These are phyloP conservation scores for Tylopilus vinaceipallidus DNA, from an alignment of 768 basidiomycete genomes.

Conservation along the genomic window DNA sequence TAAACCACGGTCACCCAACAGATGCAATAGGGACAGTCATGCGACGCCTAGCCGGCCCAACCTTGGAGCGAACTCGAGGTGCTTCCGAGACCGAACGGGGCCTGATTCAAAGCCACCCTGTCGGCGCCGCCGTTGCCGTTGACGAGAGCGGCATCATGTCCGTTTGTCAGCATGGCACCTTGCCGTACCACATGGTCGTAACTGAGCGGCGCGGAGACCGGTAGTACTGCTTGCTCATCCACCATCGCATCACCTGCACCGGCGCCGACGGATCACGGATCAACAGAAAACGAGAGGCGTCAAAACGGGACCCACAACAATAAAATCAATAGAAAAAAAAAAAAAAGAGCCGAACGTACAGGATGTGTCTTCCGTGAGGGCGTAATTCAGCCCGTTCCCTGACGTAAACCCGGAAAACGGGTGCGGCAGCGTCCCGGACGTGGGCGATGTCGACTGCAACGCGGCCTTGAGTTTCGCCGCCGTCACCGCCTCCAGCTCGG, in stretches of 20 bases:
- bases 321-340: slow-evolving; percentile 1
- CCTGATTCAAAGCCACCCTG: not conserved
- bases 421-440: slow-evolving; percentile 4
- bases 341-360: slow-evolving; percentile 26
- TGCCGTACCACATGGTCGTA: not conserved
- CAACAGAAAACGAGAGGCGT: not conserved
- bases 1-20: not conserved
- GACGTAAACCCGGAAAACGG: slow-evolving; percentile 23
- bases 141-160: not conserved
- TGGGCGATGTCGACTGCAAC: slow-evolving; percentile 19
- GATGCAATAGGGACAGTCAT: too few species aligned
- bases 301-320: slow-evolving; percentile 1
- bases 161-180: not conserved
- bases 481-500: slow-evolving; percentile 30
- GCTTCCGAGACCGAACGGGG: not conserved
- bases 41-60: not conserved
- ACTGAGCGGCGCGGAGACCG: not conserved
- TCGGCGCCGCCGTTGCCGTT: not conserved
- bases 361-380: slow-evolving; percentile 20
- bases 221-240: too few species aligned
- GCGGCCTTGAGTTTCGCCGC: slow-evolving; percentile 29
- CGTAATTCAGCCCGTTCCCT: slow-evolving; percentile 15
- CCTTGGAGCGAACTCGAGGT: not conserved
- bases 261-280: not conserved
- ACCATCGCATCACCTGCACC: too few species aligned